Evolutionary conservation across 2,329 filamentous ascomycete species (phyloP), one percentile per base, ranked within the genome.

Genomic region (Stagonosporopsis chrysanthemi): DNA sequence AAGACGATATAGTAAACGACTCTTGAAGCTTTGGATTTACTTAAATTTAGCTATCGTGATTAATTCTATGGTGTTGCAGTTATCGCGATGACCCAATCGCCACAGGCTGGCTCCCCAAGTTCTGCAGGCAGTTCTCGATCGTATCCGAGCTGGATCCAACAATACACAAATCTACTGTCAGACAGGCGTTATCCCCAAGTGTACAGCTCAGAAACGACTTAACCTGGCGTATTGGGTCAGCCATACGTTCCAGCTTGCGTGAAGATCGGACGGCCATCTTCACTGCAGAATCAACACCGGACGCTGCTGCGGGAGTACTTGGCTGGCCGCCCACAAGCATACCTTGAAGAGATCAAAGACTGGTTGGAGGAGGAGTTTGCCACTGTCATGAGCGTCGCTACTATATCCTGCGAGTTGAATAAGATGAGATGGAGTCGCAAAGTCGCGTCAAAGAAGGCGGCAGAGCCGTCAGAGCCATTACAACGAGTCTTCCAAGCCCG

Each of bases 261-360:
- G 19, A 50, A 24, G 17, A 1, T 33, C 12, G 47, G 47, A 1
- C 47, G 36, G 4, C 47, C 47, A 17, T 8, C 2, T 2, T 11
- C 17, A 7, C 47, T 50, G 1, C 4, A 17, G 7, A 14, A 50
- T 5, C 1, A 3, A n/a, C 28, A 50, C 12, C 22, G 38, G 36
- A 3, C 1, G 1, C 36, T n/a, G 3, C 36, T 52, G 6, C 15
- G 14, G 8, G 23, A 49, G 40, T 45, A 31, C n/a, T 14, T 56
- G 2, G 8, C 6, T 14, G 24, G 54, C 38, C 3, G 48, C 15
- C 54, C 54, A 26, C 54, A 57, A 5, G 54, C 43, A 28, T 57
- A 57, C 43, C n/a, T 57, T 3, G 48, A 57, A 28, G 54, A 57
- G 42, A 57, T 52, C 1, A 52, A n/a, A n/a, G 38, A 52, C 48